These are phyloP conservation scores for Sporothrix inflata DNA, from an alignment of 2,329 filamentous ascomycete genomes.

Conservation along the genomic window DNA sequence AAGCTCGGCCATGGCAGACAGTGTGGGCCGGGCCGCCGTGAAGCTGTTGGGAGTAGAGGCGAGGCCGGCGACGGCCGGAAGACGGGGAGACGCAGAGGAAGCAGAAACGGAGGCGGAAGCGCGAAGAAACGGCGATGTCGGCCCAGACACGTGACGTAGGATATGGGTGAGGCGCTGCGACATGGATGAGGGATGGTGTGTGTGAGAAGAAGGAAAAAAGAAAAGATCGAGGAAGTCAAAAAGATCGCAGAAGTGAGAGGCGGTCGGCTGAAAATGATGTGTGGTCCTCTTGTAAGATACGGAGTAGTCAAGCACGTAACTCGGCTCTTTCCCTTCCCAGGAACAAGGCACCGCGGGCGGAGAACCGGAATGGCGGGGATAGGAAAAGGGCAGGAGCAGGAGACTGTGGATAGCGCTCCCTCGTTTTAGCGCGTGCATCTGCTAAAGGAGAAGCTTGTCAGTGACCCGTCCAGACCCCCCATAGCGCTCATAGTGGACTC, in stretches of 20 bases:
- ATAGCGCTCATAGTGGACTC: background rate
- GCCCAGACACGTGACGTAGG: slow-evolving; percentile 30
- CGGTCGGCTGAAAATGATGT: background rate
- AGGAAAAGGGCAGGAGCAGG: background rate
- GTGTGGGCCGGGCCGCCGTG: background rate
- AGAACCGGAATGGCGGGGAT: slow-evolving; percentile 21
- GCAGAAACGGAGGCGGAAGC: background rate
- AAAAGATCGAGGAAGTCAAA: background rate
- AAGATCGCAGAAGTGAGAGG: background rate
- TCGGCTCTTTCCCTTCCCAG: background rate
- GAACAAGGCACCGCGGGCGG: slow-evolving; percentile 13
- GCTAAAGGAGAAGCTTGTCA: background rate
- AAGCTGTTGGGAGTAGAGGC: slow-evolving; percentile 4
- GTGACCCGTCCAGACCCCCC: background rate
- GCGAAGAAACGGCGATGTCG: slow-evolving; percentile 24
- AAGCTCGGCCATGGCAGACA: slow-evolving; percentile 30
- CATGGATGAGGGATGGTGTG: slow-evolving; percentile 25
- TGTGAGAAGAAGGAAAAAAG: background rate
- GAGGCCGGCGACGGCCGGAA: background rate
- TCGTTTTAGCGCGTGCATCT: too few species aligned
- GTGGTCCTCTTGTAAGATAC: background rate
- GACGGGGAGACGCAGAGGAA: background rate
- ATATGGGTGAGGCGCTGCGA: slow-evolving; percentile 31
- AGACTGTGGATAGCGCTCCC: background rate
- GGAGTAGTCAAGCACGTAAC: background rate